phyloP scores from a whole-genome alignment of 1,139 yeast genomes.

The Zygotorulaspora mrakii region DNA sequence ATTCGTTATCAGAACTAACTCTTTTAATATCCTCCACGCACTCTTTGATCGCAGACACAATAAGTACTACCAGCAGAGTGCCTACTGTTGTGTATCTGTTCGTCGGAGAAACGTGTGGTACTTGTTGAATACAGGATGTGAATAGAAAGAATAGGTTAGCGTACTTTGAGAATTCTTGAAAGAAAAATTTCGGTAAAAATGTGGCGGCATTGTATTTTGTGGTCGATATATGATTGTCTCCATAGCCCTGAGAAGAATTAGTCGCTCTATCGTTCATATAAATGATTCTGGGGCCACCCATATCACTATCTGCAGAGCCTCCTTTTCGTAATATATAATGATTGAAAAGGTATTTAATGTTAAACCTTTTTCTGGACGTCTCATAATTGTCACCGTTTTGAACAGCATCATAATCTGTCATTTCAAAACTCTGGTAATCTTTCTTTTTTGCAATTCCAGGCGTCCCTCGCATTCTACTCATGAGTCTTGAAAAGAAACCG shows the following conservation, averaged over 20 bases:
- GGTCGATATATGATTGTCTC: slow-evolving; percentile 86
- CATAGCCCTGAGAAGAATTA: slow-evolving; percentile 56
- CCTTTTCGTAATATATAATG: slow-evolving; percentile 43
- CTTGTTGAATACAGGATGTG: slow-evolving; percentile 94
- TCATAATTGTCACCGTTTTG: slow-evolving; percentile 28
- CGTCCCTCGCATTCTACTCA: slow-evolving; percentile 21
- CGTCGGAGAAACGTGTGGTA: slow-evolving; percentile 94
- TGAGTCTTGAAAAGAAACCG: slow-evolving; percentile 23
- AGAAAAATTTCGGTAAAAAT: slow-evolving; percentile 86
- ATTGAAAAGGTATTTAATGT: slow-evolving; percentile 53
- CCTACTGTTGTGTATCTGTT: slow-evolving; percentile 94
- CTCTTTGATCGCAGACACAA: slow-evolving; percentile 91
- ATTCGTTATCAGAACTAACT: slow-evolving; percentile 80
- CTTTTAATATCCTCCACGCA: slow-evolving; percentile 87
- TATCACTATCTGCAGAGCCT: slow-evolving; percentile 36
- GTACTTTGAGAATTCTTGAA: slow-evolving; percentile 95
- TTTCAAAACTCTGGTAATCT: slow-evolving; percentile 36
- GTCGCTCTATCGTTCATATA: slow-evolving; percentile 57
- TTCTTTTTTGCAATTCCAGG: slow-evolving; percentile 14
- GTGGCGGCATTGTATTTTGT: slow-evolving; percentile 96
- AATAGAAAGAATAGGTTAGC: slow-evolving; percentile 92
- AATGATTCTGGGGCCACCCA: slow-evolving; percentile 61
- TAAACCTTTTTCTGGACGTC: slow-evolving; percentile 43
- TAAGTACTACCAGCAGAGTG: slow-evolving; percentile 74
- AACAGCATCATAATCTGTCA: slow-evolving; percentile 32